Conservation (phyloP, 371 early-diverging fungal species). For the Actinomucor elegans region DNA sequence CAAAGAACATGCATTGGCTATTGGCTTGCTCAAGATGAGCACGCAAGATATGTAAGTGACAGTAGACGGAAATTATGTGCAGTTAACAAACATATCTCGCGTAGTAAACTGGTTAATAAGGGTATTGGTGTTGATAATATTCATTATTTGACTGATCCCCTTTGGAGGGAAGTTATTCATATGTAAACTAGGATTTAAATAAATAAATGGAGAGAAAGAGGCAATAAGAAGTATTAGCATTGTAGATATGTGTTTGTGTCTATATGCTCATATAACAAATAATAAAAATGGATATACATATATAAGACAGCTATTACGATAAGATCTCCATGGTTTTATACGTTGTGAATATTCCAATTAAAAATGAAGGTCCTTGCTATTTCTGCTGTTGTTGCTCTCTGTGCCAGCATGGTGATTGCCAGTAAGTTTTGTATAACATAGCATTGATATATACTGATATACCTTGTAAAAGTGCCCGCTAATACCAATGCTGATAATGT, state of each 20-base stretch:
- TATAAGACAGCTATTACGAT: too few relatives aligned
- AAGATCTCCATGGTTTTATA: too few relatives aligned
- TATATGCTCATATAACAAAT: too few relatives aligned
- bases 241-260: too few relatives aligned
- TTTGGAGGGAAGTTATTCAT: conserved; percentile 73
- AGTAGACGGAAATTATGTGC: not conserved
- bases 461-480: conserved; percentile 4
- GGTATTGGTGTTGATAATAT: conserved; percentile 89
- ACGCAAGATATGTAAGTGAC: conserved; percentile 86
- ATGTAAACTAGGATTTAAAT: conserved; percentile 14
- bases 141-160: conserved; percentile 84
- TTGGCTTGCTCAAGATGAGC: conserved; percentile 88
- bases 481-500: conserved; percentile 1
- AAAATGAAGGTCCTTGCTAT: conserved; percentile 12
- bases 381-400: conserved; percentile 6
- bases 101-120: conserved; percentile 84
- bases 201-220: not conserved
- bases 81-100: not conserved
- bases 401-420: conserved; percentile 8
- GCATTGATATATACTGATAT: not conserved
- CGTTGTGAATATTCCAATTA: too few relatives aligned
- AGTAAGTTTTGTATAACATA: not conserved
- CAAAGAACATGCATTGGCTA: conserved; percentile 91
- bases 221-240: too few relatives aligned
- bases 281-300: too few relatives aligned